Evolutionary conservation across 2,329 filamentous ascomycete genomes (phyloP).

Genomic region (Myriosclerotinia curreyana): DNA sequence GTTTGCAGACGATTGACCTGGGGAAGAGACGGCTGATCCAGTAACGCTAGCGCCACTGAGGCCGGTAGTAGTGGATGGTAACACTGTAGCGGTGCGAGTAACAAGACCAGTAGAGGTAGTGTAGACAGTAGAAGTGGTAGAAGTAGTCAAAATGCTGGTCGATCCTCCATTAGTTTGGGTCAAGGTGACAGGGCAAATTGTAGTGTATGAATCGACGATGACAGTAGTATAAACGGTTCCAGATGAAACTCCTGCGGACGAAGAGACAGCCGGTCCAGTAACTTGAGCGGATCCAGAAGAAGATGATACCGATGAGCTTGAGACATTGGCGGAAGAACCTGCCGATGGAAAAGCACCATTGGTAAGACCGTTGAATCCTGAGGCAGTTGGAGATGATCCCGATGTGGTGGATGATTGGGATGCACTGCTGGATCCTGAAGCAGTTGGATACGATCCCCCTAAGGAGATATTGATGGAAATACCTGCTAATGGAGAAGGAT

Average conservation of each 20-base stretch:
- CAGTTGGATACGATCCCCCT: no score
- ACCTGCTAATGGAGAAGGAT: no score
- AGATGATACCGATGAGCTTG: no score
- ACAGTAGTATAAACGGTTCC: slow-evolving; percentile 3
- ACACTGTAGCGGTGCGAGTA: background rate
- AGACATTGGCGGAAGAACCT: no score
- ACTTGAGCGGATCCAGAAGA: no score
- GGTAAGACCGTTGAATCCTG: no score
- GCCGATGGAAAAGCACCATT: no score
- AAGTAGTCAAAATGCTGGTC: slow-evolving; percentile 6
- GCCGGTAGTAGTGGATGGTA: background rate
- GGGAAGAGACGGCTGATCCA: background rate
- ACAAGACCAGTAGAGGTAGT: background rate
- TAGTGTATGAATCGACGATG: slow-evolving; percentile 12
- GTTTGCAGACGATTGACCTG: background rate
- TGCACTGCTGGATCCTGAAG: no score
- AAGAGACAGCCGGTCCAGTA: background rate
- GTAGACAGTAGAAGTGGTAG: slow-evolving; percentile 5
- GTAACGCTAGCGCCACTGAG: no score
- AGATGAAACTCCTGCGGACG: background rate
- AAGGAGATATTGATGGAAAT: no score
- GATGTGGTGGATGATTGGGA: no score
- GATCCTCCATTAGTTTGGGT: slow-evolving; percentile 4
- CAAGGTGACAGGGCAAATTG: slow-evolving; percentile 10
- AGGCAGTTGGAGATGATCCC: no score